A percentile compares a stretch with the other conserved stretches of the same genome.
Conservation (phyloP, 2,329 filamentous ascomycete species). For the Westerdykella sp. region DNA sequence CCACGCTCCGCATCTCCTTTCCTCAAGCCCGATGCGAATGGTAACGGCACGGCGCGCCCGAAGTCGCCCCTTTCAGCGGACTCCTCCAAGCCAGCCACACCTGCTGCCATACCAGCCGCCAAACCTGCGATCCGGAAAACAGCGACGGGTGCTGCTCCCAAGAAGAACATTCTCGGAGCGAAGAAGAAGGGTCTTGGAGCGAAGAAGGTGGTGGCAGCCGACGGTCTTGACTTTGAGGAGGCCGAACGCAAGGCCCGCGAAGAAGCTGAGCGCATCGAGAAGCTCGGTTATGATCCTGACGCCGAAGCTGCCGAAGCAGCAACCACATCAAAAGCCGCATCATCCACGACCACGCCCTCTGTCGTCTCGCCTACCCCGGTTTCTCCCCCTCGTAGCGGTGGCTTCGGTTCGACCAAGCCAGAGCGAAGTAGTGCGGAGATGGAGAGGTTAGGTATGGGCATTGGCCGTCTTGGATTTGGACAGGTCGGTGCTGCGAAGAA, state of each 20-base stretch:
- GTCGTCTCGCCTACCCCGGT: slow-evolving; percentile 72
- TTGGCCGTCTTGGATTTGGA: slow-evolving; percentile 79
- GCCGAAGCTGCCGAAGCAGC: slow-evolving; percentile 55
- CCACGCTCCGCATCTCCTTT: slow-evolving; percentile 89
- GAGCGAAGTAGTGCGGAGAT: slow-evolving; percentile 65
- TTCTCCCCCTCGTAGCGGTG: slow-evolving; percentile 53
- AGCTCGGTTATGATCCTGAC: slow-evolving; percentile 90
- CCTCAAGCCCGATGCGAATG: slow-evolving; percentile 62
- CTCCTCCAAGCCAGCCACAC: slow-evolving; percentile 48
- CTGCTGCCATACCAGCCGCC: slow-evolving; percentile 55
- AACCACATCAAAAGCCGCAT: slow-evolving; percentile 36
- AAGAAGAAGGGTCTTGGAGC: slow-evolving; percentile 53
- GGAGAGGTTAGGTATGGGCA: slow-evolving; percentile 84
- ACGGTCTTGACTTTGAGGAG: slow-evolving; percentile 86
- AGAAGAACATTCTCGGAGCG: slow-evolving; percentile 83
- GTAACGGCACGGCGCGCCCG: slow-evolving; percentile 61
- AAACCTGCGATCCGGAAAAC: slow-evolving; percentile 79
- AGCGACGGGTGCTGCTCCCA: slow-evolving; percentile 55
- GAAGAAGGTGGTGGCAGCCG: slow-evolving; percentile 71
- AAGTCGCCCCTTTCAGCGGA: slow-evolving; percentile 65
- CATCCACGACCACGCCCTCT: slow-evolving; percentile 44
- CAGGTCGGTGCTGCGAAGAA: slow-evolving; percentile 59
- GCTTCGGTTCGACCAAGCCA: slow-evolving; percentile 55
- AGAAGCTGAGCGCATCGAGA: slow-evolving; percentile 91
- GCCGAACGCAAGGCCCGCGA: slow-evolving; percentile 96